Evolutionary conservation across 768 basidiomycete species (phyloP).

Genomic region (Lactifluus rugatus): DNA sequence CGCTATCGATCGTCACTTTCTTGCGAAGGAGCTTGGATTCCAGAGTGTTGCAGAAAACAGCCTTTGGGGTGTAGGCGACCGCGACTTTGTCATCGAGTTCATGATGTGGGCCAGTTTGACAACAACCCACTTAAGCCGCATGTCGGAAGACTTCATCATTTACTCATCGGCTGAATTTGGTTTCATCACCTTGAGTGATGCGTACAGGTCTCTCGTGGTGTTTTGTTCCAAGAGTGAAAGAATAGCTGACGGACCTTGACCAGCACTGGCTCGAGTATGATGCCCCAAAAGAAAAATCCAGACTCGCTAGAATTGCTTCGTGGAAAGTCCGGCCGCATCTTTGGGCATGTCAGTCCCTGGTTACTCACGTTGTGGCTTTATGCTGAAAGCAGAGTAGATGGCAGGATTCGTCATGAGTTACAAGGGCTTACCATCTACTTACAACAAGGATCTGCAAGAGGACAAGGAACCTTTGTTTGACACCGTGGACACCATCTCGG

Average conservation of each 20-base stretch:
- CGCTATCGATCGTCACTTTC: slow-evolving; percentile 84
- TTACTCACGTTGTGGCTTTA: neutral
- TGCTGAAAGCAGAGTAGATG: slow-evolving; percentile 47
- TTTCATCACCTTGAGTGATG: slow-evolving; percentile 92
- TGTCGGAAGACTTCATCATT: slow-evolving; percentile 94
- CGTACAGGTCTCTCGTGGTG: slow-evolving; percentile 64
- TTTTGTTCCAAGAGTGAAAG: neutral
- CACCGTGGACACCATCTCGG: slow-evolving; percentile 78
- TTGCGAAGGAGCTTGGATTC: slow-evolving; percentile 87
- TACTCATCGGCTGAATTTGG: slow-evolving; percentile 98
- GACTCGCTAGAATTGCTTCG: slow-evolving; percentile 93
- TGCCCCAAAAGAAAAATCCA: slow-evolving; percentile 99
- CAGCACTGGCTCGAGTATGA: slow-evolving; percentile 97
- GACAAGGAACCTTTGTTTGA: slow-evolving; percentile 98
- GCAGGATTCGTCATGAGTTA: slow-evolving; percentile 95
- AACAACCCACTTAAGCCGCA: slow-evolving; percentile 87
- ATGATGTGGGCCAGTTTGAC: slow-evolving; percentile 91
- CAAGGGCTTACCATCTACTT: slow-evolving; percentile 95
- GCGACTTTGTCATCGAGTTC: slow-evolving; percentile 96
- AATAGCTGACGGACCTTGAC: neutral
- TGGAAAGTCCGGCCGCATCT: slow-evolving; percentile 90
- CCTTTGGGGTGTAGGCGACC: slow-evolving; percentile 91
- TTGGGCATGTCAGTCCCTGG: slow-evolving; percentile 62
- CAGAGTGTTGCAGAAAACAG: slow-evolving; percentile 87
- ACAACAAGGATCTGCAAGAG: slow-evolving; percentile 99